phyloP scores from a whole-genome alignment of 345 rosid species.

The Citrus australasica region DNA sequence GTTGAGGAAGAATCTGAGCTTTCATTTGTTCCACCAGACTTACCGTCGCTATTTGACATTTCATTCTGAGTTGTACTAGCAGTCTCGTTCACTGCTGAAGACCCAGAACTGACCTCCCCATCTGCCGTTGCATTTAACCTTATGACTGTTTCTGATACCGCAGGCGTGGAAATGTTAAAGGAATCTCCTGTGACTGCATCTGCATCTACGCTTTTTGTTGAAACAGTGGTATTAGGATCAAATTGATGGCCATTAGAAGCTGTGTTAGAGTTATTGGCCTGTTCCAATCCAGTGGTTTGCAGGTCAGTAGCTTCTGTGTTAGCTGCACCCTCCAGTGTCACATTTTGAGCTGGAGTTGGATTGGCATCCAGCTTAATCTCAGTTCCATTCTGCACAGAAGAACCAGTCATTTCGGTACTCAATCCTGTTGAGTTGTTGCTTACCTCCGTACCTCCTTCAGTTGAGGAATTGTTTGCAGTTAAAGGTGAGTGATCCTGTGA shows the following conservation, averaged over 20 bases:
- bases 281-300: slow-evolving; percentile 24
- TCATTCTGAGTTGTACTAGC: slow-evolving; percentile 23
- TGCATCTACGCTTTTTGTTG: slow-evolving; percentile 23
- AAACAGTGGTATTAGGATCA: slow-evolving; percentile 22
- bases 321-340: slow-evolving; percentile 23
- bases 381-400: slow-evolving; percentile 37
- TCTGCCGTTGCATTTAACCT: slow-evolving; percentile 35
- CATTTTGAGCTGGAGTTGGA: slow-evolving; percentile 23
- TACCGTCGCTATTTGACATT: slow-evolving; percentile 14
- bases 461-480: slow-evolving; percentile 15
- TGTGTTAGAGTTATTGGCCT: slow-evolving; percentile 6
- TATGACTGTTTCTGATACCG: slow-evolving; percentile 15
- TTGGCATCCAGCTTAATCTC: slow-evolving; percentile 4
- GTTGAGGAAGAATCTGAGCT: slow-evolving; percentile 20
- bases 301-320: slow-evolving; percentile 25
- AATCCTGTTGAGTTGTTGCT: slow-evolving; percentile 20
- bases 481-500: slow-evolving; percentile 13
- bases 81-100: slow-evolving; percentile 21
- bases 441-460: slow-evolving; percentile 32
- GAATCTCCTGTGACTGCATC: slow-evolving; percentile 25
- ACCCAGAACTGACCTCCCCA: slow-evolving; percentile 30
- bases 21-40: slow-evolving; percentile 33
- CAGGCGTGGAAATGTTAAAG: slow-evolving; percentile 23
- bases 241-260: slow-evolving; percentile 18
- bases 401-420: slow-evolving; percentile 23